Evolutionary conservation across 305 asterid species (phyloP), one percentile per base, ranked within the genome.

Genomic region (Fraxinus platypoda): DNA sequence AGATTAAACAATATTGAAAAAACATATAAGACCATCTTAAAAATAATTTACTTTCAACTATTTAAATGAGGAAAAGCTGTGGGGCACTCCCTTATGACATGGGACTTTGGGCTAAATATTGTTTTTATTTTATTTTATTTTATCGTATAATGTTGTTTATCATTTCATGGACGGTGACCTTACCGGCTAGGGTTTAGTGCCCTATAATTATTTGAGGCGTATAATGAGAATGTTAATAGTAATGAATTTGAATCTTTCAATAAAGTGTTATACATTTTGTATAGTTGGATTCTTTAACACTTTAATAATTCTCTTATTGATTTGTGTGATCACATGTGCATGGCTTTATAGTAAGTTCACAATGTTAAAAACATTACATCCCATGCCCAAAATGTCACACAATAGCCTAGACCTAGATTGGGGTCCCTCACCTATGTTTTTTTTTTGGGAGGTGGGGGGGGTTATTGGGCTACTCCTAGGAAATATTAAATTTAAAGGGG

Each of bases 251-350:
- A 66, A 26, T 66, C 37, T 28, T 68, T 68, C 74, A 3, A 68
- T 68, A 68, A 68, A 68, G 74, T 68, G 35, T 23, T 2, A 3
- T 25, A 68, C 37, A 15, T 28, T 25, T 26, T 68, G 37, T 12
- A 11, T 26, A 2, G n/a, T 68, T 68, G 74, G 37, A 68, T 68
- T 68, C 37, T 66, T 64, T 8, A 2, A 4, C 1, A 23, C n/a
- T 62, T 81, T 71, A 28, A 72, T 41, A 28, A 8, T 41, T 19
- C 28, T 34, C 57, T 19, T 30, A 66, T 89, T 21, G 92, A 78
- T 37, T 81, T 77, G 79, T 19, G 92, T 86, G 88, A 86, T 89
- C 92, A 89, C 91, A 88, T 89, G 94, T 85, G 84, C 81, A 78
- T 79, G 80, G 78, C 86, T 86, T 25, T 25, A 21, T 25, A 1